Percentiles rank a stretch among this genome's conserved stretches.
Conservation (phyloP, 2,329 filamentous ascomycete species). For the Cytospora mali region DNA sequence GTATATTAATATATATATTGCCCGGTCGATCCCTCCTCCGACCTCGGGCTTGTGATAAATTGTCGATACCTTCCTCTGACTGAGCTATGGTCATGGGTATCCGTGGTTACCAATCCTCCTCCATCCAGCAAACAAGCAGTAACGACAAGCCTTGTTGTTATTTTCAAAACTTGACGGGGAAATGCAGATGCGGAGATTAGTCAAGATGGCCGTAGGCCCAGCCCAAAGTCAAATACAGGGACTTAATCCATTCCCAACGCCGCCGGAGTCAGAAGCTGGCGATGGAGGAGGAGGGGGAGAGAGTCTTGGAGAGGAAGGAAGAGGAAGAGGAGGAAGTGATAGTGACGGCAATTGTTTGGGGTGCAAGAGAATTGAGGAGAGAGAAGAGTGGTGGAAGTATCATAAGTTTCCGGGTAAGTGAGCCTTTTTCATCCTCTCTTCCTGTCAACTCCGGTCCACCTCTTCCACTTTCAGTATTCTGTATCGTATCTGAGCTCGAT, state of each 20-base stretch:
- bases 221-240: neutral
- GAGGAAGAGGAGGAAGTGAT: neutral
- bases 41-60: neutral
- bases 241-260: neutral
- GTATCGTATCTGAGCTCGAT: too few relatives aligned
- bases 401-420: neutral
- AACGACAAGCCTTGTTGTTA: neutral
- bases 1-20: neutral
- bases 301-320: neutral
- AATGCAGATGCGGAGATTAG: neutral
- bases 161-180: neutral
- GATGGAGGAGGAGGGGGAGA: neutral
- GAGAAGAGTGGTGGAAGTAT: neutral
- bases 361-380: neutral
- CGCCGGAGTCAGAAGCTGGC: neutral
- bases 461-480: too few relatives aligned
- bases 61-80: neutral
- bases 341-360: neutral
- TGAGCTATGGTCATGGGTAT: neutral
- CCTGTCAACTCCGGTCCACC: rapidly evolving
- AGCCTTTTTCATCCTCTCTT: neutral
- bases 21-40: neutral
- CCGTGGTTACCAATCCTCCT: neutral
- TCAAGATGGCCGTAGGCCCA: neutral
- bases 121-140: neutral